A percentile compares a stretch with the other conserved stretches of the same genome.
Evolutionary conservation across 2,329 filamentous ascomycete species (phyloP).

Genomic region (Fusarium sp.): DNA sequence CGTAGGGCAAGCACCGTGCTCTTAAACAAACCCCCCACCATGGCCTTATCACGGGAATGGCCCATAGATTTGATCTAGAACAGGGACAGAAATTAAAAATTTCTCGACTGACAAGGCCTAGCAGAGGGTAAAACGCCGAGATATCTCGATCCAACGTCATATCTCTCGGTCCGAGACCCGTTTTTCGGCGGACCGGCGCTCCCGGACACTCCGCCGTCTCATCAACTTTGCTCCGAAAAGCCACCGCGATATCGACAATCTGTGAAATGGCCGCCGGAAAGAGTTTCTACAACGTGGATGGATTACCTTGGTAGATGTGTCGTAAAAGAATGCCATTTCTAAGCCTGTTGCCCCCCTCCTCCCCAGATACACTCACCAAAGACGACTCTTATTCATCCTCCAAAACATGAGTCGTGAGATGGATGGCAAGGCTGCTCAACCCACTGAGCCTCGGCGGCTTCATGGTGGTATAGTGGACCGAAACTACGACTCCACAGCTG

Average conservation of each 20-base stretch:
- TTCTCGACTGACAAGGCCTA: neutral
- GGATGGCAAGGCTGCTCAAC: neutral
- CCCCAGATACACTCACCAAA: neutral
- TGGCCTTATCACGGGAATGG: neutral
- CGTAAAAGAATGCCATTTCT: constrained; percentile 10
- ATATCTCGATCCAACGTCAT: constrained; percentile 25
- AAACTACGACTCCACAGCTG: constrained; percentile 25
- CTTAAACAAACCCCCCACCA: too few relatives aligned
- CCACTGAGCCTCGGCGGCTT: constrained; percentile 36
- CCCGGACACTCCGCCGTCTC: constrained; percentile 22
- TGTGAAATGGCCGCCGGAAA: constrained; percentile 1
- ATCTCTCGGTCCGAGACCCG: constrained; percentile 31
- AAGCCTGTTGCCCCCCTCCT: neutral
- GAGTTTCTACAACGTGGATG: neutral
- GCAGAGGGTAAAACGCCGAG: constrained; percentile 17
- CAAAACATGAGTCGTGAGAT: constrained; percentile 4
- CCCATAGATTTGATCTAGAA: neutral
- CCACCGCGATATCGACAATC: constrained; percentile 15
- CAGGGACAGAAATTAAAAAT: neutral
- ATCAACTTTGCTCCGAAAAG: constrained; percentile 26
- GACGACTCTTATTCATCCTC: neutral
- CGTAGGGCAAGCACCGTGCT: neutral
- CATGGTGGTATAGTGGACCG: constrained; percentile 39
- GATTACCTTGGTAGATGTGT: too few relatives aligned
- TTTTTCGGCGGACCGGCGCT: constrained; percentile 22